Evolutionary conservation across 2,329 filamentous ascomycete genomes (phyloP).

Genomic region (Dactylellina sp.): DNA sequence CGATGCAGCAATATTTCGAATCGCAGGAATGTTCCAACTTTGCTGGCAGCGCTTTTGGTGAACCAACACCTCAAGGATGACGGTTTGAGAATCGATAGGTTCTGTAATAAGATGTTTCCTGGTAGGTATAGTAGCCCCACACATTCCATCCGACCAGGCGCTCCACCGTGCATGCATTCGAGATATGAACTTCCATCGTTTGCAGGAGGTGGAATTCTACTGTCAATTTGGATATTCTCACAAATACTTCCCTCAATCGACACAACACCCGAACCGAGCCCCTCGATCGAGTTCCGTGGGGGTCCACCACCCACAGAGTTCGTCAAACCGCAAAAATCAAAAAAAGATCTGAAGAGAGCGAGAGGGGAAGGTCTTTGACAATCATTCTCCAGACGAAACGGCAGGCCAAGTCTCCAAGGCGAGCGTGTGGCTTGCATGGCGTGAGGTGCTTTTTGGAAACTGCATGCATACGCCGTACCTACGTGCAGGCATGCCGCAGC

Average conservation of each 20-base stretch:
- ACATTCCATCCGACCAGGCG: conserved; percentile 37
- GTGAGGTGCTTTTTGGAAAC: conserved; percentile 42
- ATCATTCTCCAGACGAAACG: conserved; percentile 33
- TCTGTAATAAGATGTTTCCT: conserved; percentile 22
- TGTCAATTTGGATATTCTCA: conserved; percentile 19
- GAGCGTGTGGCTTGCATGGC: conserved; percentile 46
- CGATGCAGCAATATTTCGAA: conserved; percentile 24
- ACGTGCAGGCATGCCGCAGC: conserved; percentile 40
- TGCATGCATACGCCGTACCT: conserved; percentile 42
- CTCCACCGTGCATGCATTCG: conserved; percentile 25
- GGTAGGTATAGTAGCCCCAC: conserved; percentile 21
- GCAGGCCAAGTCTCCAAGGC: conserved; percentile 32
- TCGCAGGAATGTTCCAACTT: conserved; percentile 30
- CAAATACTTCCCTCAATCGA: conserved; percentile 30
- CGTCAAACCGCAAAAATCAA: background rate
- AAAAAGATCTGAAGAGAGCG: background rate
- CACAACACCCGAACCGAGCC: conserved; percentile 31
- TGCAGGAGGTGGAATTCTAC: conserved; percentile 48
- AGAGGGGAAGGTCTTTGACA: conserved; percentile 3
- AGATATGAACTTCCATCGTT: conserved; percentile 50
- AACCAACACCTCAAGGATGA: background rate
- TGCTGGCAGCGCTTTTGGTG: background rate
- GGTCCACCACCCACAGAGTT: conserved; percentile 10
- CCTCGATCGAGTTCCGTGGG: conserved; percentile 42
- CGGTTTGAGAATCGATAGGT: conserved; percentile 34